phyloP scores from a whole-genome alignment of 768 basidiomycete genomes.

The Pisolithus marmoratus region DNA sequence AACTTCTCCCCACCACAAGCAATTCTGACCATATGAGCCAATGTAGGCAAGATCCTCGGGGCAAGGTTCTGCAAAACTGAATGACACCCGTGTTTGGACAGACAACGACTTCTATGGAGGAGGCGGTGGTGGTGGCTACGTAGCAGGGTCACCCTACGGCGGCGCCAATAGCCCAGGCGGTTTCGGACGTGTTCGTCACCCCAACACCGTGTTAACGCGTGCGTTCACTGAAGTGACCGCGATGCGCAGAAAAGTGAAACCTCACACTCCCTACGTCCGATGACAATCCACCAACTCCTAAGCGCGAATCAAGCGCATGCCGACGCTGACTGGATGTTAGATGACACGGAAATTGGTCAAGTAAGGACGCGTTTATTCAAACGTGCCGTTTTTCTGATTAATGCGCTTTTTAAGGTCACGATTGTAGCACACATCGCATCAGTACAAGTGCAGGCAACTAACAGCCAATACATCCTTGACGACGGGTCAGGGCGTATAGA shows the following conservation, averaged over 20 bases:
- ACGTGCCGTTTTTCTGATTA: neutral
- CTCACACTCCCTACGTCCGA: slow-evolving; percentile 56
- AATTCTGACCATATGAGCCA: slow-evolving; percentile 34
- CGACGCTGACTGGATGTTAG: slow-evolving; percentile 85
- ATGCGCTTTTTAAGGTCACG: slow-evolving; percentile 45
- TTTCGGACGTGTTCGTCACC: slow-evolving; percentile 33
- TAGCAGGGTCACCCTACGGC: slow-evolving; percentile 56
- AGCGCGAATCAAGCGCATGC: slow-evolving; percentile 78
- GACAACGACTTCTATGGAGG: slow-evolving; percentile 39
- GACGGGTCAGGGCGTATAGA: slow-evolving; percentile 83
- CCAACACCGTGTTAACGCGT: neutral
- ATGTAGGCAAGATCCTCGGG: slow-evolving; percentile 25
- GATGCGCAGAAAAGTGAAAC: slow-evolving; percentile 30
- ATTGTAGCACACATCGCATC: slow-evolving; percentile 70
- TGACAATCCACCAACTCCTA: slow-evolving; percentile 71
- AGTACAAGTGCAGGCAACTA: slow-evolving; percentile 69
- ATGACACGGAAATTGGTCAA: slow-evolving; percentile 75
- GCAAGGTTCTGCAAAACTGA: neutral
- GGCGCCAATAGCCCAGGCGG: slow-evolving; percentile 59
- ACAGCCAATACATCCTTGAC: slow-evolving; percentile 72
- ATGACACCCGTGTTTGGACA: neutral
- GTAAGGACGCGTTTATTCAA: slow-evolving; percentile 32
- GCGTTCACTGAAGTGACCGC: neutral
- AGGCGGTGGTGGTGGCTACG: slow-evolving; percentile 48
- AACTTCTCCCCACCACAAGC: slow-evolving; percentile 3